Evolutionary conservation across 2,329 filamentous ascomycete genomes (phyloP), one percentile per base, ranked within the genome.

Genomic region (Fusarium torreyae): DNA sequence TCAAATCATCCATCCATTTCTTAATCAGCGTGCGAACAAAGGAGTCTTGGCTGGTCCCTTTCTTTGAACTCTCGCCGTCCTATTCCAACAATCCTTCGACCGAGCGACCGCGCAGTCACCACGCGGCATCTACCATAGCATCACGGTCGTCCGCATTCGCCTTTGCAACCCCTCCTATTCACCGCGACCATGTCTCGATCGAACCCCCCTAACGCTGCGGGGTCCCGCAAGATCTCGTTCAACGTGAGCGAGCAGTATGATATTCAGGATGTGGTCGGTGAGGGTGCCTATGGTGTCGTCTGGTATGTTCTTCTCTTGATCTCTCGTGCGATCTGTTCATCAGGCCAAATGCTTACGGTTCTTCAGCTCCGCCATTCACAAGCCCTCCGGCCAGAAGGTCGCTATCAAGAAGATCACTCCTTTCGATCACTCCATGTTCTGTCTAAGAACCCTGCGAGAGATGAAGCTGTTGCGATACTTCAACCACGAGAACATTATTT

Each of bases 361-460:
- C 18, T 50, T 66, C 75, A 97, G 94, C 84, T 99, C 96, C 65
- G 96, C 96, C 60, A 91, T 98, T 74, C 96, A 99, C 86, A 98
- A 98, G 84, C 96, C 96, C 22, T 98, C 96, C 0, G 91, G 94
- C 68, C 96, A 99, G 83, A 98, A 98, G 84, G 96, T 99, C 64
- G 96, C 96, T 66, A 99, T 99, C 87, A 99, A 99, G 88, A 99
- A 99, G 88, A 99, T 99, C 77, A 98, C 94, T 1, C 96, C 96
- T 7, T 99, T 99, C 82, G 96, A 99, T 78, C 96, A 98, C 81
- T 97, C 94, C 79, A 98, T 98, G 94, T 98, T 98, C 87, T 98
- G 95, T 81, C 85, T 99, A 76, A 88, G 96, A 80, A 99, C 96
- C 2, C 86, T 99, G 72, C 94, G 96, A 81, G 96, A 99, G 84